These are phyloP conservation scores for Xylaria sp. DNA, from an alignment of 2,329 filamentous ascomycete species.

Conservation along the genomic window DNA sequence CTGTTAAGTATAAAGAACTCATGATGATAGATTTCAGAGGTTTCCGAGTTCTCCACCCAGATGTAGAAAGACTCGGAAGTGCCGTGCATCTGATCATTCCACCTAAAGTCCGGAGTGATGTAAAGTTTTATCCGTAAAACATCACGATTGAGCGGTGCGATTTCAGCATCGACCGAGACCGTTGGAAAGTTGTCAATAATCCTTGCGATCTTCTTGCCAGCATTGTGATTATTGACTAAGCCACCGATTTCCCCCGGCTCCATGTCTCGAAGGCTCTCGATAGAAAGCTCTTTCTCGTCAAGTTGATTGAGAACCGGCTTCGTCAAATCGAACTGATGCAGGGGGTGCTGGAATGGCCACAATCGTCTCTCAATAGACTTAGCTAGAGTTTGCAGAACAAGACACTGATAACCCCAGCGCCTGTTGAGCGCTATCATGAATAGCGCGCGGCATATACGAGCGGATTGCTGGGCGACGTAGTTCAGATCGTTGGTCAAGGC, in stretches of 20 bases:
- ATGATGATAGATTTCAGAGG: conserved; percentile 95
- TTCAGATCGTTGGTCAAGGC: conserved; percentile 89
- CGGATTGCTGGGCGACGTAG: conserved; percentile 94
- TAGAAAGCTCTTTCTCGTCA: conserved; percentile 79
- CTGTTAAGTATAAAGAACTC: conserved; percentile 94
- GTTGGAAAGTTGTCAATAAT: conserved; percentile 92
- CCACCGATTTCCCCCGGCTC: conserved; percentile 87
- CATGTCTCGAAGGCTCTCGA: conserved; percentile 92
- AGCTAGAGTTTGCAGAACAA: conserved; percentile 87
- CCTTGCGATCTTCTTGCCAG: conserved; percentile 81
- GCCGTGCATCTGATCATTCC: conserved; percentile 94
- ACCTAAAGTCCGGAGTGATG: conserved; percentile 87
- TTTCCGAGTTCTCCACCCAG: conserved; percentile 99
- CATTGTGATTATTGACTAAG: conserved; percentile 87
- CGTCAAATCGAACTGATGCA: conserved; percentile 92
- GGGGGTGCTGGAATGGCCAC: conserved; percentile 93
- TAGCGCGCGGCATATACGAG: conserved; percentile 89
- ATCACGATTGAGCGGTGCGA: conserved; percentile 92
- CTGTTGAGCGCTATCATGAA: conserved; percentile 98
- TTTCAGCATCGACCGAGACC: conserved; percentile 87
- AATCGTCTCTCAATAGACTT: conserved; percentile 97
- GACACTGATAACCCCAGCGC: conserved; percentile 93
- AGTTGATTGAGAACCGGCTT: conserved; percentile 82
- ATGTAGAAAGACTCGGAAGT: conserved; percentile 97
- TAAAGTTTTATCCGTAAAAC: conserved; percentile 89